Conservation (phyloP, 2,329 filamentous ascomycete species). For the Verticillium longisporum region DNA sequence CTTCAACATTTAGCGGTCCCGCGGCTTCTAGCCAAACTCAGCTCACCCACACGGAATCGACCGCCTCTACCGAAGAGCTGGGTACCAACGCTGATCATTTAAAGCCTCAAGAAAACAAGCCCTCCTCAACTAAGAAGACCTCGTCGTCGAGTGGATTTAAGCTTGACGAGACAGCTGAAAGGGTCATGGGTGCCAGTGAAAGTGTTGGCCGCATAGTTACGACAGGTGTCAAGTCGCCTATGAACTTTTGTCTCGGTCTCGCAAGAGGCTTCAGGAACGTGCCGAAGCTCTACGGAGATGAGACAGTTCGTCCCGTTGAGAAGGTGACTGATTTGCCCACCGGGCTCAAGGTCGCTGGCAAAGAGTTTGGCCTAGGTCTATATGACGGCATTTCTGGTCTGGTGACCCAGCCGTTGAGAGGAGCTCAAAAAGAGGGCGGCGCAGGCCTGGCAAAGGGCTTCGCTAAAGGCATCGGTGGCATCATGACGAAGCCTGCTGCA, state of each 20-base stretch:
- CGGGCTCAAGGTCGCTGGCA: constrained; percentile 70
- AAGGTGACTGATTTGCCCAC: constrained; percentile 73
- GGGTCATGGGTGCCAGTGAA: constrained; percentile 57
- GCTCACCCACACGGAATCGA: background rate
- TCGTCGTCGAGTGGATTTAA: constrained; percentile 11
- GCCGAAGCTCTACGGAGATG: constrained; percentile 77
- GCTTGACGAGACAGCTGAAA: constrained; percentile 34
- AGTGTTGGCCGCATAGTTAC: constrained; percentile 66
- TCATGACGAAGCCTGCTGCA: constrained; percentile 76
- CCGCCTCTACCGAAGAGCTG: background rate
- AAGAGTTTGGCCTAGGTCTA: constrained; percentile 69
- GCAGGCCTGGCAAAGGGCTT: constrained; percentile 69
- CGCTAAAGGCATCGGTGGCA: constrained; percentile 74
- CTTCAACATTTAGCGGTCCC: background rate
- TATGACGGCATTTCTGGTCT: constrained; percentile 79
- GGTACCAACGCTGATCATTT: background rate
- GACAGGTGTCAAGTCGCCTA: constrained; percentile 71
- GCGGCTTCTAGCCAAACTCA: background rate
- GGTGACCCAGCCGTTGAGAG: constrained; percentile 69
- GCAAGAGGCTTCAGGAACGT: constrained; percentile 86
- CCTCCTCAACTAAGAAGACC: background rate
- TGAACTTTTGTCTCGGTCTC: constrained; percentile 77
- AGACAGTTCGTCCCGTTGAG: constrained; percentile 69
- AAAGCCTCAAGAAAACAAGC: background rate
- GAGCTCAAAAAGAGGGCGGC: constrained; percentile 37